These are phyloP conservation scores for Taiwanofungus camphoratus DNA, from an alignment of 1,284 basidiomycete genomes.

Conservation along the genomic window DNA sequence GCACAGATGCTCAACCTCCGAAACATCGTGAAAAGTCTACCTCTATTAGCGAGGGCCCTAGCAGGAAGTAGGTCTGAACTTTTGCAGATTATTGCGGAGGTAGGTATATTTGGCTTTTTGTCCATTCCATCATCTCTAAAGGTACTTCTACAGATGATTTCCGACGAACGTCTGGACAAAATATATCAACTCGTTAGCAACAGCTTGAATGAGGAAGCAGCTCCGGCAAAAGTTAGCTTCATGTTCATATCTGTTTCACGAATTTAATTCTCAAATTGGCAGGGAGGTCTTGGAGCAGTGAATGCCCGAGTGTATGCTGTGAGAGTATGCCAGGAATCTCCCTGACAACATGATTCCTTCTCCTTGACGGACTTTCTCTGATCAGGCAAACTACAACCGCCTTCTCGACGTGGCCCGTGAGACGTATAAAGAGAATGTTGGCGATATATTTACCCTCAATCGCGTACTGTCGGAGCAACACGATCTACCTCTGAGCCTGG, in stretches of 20 bases:
- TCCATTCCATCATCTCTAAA: not conserved
- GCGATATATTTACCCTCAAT: constrained; percentile 73
- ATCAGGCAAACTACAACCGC: constrained; percentile 68
- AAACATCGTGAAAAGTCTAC: constrained; percentile 61
- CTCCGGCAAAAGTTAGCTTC: constrained; percentile 46
- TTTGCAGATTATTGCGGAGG: constrained; percentile 56
- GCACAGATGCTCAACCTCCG: constrained; percentile 73
- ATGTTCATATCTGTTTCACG: constrained; percentile 4
- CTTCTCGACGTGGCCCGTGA: constrained; percentile 90
- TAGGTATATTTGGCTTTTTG: constrained; percentile 23
- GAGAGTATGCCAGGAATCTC: constrained; percentile 39
- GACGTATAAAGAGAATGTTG: constrained; percentile 87
- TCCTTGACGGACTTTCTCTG: not conserved
- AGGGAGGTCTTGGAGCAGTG: constrained; percentile 65
- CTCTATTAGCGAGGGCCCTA: constrained; percentile 56
- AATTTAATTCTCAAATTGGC: constrained; percentile 4
- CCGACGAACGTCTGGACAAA: constrained; percentile 58
- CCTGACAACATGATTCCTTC: not conserved
- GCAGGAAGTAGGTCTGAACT: constrained; percentile 53
- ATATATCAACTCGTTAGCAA: constrained; percentile 57
- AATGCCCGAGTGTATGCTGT: constrained; percentile 84
- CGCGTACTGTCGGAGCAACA: constrained; percentile 53
- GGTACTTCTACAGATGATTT: constrained; percentile 49
- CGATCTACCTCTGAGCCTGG: constrained; percentile 55
- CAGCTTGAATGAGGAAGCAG: constrained; percentile 69